phyloP scores from a whole-genome alignment of 2,329 filamentous ascomycete genomes.

The Colletotrichum limetticola region DNA sequence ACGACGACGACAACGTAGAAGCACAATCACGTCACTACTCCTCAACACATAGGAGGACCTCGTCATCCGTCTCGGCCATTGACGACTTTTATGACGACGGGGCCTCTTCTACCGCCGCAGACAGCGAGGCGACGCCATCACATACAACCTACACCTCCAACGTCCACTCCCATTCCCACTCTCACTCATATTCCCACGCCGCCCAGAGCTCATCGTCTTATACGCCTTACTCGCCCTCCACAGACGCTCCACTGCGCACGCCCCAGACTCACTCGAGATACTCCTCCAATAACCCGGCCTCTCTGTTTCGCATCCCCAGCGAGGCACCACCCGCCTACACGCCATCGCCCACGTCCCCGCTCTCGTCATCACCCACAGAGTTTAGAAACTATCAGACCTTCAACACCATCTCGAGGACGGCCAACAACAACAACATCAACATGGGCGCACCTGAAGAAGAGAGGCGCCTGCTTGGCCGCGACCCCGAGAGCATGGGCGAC shows the following conservation, averaged over 20 bases:
- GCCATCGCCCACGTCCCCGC: conserved; percentile 46
- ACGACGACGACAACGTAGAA: no score
- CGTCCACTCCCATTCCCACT: background rate
- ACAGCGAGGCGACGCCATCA: conserved; percentile 31
- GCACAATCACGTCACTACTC: background rate
- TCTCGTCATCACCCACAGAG: conserved; percentile 45
- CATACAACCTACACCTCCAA: conserved; percentile 20
- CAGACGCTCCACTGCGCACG: conserved; percentile 27
- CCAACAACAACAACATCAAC: background rate
- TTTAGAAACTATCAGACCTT: conserved; percentile 58
- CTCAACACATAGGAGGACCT: conserved; percentile 6
- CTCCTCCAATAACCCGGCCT: conserved; percentile 11
- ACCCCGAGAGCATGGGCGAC: conserved; percentile 59
- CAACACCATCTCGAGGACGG: conserved; percentile 33
- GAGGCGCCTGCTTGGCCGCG: conserved; percentile 52
- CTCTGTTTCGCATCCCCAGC: conserved; percentile 36
- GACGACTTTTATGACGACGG: conserved; percentile 18
- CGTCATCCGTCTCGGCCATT: background rate
- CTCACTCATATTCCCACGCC: background rate
- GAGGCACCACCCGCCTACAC: conserved; percentile 64
- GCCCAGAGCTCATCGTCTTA: conserved; percentile 32
- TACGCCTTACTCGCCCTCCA: conserved; percentile 31
- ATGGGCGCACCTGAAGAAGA: conserved; percentile 58
- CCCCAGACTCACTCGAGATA: conserved; percentile 32
- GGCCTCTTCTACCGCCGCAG: conserved; percentile 21